Evolutionary conservation across 2,329 filamentous ascomycete genomes (phyloP).

Genomic region (Aureobasidium sp.): DNA sequence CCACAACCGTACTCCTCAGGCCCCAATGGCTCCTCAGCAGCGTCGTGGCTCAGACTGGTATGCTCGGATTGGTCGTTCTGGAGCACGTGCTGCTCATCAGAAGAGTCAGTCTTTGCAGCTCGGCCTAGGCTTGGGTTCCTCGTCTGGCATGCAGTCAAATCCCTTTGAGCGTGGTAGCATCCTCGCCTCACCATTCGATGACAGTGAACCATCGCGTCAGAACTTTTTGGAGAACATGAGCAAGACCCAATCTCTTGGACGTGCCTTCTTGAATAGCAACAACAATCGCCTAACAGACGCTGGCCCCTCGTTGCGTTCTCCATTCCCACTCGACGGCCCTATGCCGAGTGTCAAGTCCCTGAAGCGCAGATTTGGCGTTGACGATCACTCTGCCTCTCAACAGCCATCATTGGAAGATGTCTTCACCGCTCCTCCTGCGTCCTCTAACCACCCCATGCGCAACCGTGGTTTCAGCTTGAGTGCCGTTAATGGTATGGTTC

Average conservation of each 20-base stretch:
- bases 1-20: constrained; percentile 26
- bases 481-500: constrained; percentile 40
- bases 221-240: constrained; percentile 30
- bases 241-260: constrained; percentile 28
- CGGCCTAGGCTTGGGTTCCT: constrained; percentile 35
- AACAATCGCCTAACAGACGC: constrained; percentile 8
- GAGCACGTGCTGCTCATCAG: constrained; percentile 43
- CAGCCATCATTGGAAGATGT: constrained; percentile 39
- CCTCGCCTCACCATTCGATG: constrained; percentile 39
- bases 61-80: constrained; percentile 36
- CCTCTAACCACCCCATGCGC: constrained; percentile 49
- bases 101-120: constrained; percentile 46
- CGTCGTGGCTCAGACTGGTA: constrained; percentile 35
- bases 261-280: constrained; percentile 24
- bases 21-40: constrained; percentile 26
- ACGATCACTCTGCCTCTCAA: constrained; percentile 35
- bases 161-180: constrained; percentile 17
- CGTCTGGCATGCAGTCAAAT: constrained; percentile 11
- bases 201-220: constrained; percentile 23
- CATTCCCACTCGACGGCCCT: constrained; percentile 49
- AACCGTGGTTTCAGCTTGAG: constrained; percentile 57
- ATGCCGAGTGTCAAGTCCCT: constrained; percentile 46
- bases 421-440: constrained; percentile 39
- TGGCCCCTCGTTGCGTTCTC: constrained; percentile 40
- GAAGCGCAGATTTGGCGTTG: constrained; percentile 52